Conservation (phyloP, 768 basidiomycete genomes). For the Leccinum longicurvipes region DNA sequence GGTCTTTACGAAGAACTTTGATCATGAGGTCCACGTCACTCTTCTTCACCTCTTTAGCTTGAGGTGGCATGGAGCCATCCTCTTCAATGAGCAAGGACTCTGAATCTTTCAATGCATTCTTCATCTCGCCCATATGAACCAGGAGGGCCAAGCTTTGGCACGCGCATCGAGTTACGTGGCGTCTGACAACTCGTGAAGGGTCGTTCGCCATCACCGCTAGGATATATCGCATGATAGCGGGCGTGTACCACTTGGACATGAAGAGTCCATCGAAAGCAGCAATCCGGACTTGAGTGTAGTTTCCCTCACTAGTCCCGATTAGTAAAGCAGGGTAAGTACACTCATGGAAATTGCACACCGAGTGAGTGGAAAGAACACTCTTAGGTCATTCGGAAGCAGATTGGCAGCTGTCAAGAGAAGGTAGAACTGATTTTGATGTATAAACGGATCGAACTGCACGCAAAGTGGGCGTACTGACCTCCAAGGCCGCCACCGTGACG, state of each 20-base stretch:
- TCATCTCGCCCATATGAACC: slow-evolving; percentile 90
- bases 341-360: slow-evolving; percentile 48
- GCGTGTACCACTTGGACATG: slow-evolving; percentile 83
- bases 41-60: slow-evolving; percentile 71
- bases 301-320: slow-evolving; percentile 72
- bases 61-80: slow-evolving; percentile 71
- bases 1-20: slow-evolving; percentile 83
- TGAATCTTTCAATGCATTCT: slow-evolving; percentile 64
- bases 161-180: slow-evolving; percentile 82
- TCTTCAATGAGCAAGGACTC: slow-evolving; percentile 84
- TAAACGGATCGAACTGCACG: slow-evolving; percentile 3
- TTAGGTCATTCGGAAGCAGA: slow-evolving; percentile 72
- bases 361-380: slow-evolving; percentile 83
- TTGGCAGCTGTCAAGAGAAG: slow-evolving; percentile 73
- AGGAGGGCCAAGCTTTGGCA: slow-evolving; percentile 85
- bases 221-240: slow-evolving; percentile 82
- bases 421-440: slow-evolving; percentile 56
- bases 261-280: slow-evolving; percentile 94
- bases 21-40: slow-evolving; percentile 83
- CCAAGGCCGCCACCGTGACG: slow-evolving; percentile 85
- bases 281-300: slow-evolving; percentile 86
- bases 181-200: slow-evolving; percentile 73
- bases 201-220: slow-evolving; percentile 85
- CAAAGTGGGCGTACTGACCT: slow-evolving; percentile 51
- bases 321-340: slow-evolving; percentile 3